phyloP scores from a whole-genome alignment of 805 yeast genomes.

The Ogataea kodamae region DNA sequence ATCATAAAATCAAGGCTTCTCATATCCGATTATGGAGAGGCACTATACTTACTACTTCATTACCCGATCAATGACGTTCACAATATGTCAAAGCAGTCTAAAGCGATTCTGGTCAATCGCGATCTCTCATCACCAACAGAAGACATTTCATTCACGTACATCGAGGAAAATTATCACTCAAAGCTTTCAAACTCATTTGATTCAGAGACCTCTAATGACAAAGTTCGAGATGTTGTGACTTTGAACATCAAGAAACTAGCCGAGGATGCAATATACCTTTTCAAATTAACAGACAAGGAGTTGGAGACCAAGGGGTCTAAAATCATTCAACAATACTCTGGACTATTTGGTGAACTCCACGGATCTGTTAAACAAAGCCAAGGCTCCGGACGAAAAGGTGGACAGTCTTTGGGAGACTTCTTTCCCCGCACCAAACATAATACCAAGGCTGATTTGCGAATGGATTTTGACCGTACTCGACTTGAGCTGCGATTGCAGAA shows the following conservation, averaged over 20 bases:
- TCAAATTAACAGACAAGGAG: constrained; percentile 14
- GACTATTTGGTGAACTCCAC: constrained; percentile 19
- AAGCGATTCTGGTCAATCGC: constrained; percentile 17
- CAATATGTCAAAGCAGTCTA: constrained; percentile 7
- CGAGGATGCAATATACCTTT: constrained; percentile 21
- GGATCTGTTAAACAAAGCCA: constrained; percentile 18
- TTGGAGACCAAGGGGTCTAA: constrained; percentile 12
- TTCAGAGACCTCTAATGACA: background rate
- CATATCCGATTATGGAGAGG: constrained; percentile 50
- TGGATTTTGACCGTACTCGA: constrained; percentile 44
- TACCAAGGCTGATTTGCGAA: constrained; percentile 1
- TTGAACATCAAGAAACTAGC: constrained; percentile 17
- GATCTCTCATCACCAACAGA: constrained; percentile 10
- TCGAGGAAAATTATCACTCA: constrained; percentile 22
- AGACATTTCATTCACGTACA: constrained; percentile 22
- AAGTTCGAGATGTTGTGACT: constrained; percentile 6
- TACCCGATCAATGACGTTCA: constrained; percentile 35
- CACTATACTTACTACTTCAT: constrained; percentile 45
- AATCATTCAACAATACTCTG: constrained; percentile 22
- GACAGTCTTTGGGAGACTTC: constrained; percentile 14
- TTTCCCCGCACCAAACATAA: constrained; percentile 9
- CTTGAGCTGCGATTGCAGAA: constrained; percentile 48
- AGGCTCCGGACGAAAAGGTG: constrained; percentile 13
- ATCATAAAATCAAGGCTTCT: constrained; percentile 42
- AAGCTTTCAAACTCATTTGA: constrained; percentile 14